Conservation (phyloP, 352 stramenopile genomes). For the Thalassiosira mediterranea region DNA sequence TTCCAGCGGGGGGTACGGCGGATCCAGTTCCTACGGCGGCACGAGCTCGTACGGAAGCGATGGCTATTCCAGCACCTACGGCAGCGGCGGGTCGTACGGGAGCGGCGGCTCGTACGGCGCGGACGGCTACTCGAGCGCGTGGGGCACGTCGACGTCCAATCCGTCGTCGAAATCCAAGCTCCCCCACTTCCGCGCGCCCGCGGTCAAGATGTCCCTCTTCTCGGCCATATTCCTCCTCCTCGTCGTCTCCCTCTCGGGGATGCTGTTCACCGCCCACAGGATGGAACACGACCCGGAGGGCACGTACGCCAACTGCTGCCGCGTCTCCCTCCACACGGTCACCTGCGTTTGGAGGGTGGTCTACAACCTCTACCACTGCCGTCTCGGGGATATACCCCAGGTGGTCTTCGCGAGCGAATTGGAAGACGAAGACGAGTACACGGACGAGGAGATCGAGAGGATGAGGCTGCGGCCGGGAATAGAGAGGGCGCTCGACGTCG, state of each 20-base stretch:
- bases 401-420: conserved; percentile 27
- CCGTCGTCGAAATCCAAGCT: conserved; percentile 2
- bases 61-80: not conserved
- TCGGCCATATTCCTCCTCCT: conserved; percentile 33
- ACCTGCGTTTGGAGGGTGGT: conserved; percentile 31
- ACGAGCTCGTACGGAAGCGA: not conserved
- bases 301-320: conserved; percentile 54
- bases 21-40: conserved; percentile 1
- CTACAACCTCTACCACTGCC: conserved; percentile 59
- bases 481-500: conserved; percentile 47
- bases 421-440: conserved; percentile 50
- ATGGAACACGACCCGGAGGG: conserved; percentile 42
- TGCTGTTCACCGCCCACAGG: conserved; percentile 50
- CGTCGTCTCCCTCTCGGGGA: conserved; percentile 20
- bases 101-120: too few species aligned
- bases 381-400: conserved; percentile 46
- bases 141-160: not conserved
- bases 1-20: too few species aligned
- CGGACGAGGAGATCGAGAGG: conserved; percentile 47
- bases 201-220: conserved; percentile 28
- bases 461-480: conserved; percentile 55
- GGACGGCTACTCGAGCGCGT: conserved; percentile 24
- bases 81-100: not conserved
- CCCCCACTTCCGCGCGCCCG: not conserved
- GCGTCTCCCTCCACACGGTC: conserved; percentile 31